Conservation (phyloP, 1,284 basidiomycete species). For the Porodaedalea pini region DNA sequence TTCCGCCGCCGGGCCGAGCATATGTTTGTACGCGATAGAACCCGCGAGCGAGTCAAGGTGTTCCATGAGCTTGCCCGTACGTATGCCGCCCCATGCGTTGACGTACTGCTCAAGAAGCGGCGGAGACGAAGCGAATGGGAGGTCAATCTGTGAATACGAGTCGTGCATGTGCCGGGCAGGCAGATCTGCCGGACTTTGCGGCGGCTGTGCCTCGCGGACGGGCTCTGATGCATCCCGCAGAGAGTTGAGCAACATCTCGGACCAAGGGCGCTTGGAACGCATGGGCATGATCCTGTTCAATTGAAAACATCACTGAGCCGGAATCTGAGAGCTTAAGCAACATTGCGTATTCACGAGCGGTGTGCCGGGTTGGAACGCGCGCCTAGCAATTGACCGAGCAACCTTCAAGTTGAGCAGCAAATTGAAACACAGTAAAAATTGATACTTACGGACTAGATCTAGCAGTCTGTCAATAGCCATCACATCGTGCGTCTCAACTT, state of each 20-base stretch:
- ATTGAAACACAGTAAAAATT: neutral
- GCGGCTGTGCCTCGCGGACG: constrained; percentile 15
- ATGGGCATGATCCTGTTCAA: constrained; percentile 46
- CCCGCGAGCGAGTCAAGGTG: constrained; percentile 81
- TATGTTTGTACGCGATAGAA: constrained; percentile 79
- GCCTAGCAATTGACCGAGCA: constrained; percentile 33
- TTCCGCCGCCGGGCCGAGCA: constrained; percentile 60
- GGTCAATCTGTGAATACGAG: constrained; percentile 61
- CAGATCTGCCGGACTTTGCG: constrained; percentile 28
- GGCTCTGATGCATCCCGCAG: constrained; percentile 22
- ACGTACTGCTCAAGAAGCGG: constrained; percentile 62
- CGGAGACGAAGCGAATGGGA: constrained; percentile 59
- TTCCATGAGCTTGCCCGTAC: constrained; percentile 70
- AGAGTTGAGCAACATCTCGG: constrained; percentile 48
- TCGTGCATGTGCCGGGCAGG: constrained; percentile 60
- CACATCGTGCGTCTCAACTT: constrained; percentile 55
- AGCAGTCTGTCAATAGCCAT: constrained; percentile 56
- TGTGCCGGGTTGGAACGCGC: constrained; percentile 53
- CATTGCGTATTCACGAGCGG: constrained; percentile 44
- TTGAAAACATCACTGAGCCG: constrained; percentile 2
- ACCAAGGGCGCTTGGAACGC: constrained; percentile 50
- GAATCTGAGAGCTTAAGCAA: neutral
- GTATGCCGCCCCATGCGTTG: constrained; percentile 65
- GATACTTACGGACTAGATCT: constrained; percentile 52
- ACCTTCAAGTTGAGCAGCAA: neutral